A percentile compares a stretch with the other conserved stretches of the same genome.
phyloP scores from a whole-genome alignment of 2,329 filamentous ascomycete genomes.

The Hypoxylon sp. region DNA sequence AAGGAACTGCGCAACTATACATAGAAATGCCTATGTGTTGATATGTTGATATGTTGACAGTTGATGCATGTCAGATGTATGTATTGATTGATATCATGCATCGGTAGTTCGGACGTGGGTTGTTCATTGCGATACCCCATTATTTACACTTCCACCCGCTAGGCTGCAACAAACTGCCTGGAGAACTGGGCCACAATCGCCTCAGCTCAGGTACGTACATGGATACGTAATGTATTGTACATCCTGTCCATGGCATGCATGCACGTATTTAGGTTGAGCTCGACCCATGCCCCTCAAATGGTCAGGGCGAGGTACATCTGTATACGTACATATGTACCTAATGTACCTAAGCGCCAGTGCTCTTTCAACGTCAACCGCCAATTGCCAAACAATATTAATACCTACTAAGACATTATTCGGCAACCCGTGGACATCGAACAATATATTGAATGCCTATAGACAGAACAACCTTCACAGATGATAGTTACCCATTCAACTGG shows the following conservation, averaged over 20 bases:
- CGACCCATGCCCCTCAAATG: no score
- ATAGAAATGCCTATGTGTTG: neutral
- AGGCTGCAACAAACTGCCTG: neutral
- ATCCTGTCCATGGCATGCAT: no score
- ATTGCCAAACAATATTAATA: neutral
- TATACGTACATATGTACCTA: conserved; percentile 9
- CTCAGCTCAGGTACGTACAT: no score
- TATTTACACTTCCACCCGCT: neutral
- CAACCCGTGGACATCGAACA: neutral
- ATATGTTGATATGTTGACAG: neutral
- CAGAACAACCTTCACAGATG: conserved; percentile 14
- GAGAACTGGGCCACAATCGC: neutral
- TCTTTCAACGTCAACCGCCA: conserved; percentile 4
- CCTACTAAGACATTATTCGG: neutral
- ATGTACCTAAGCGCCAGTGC: neutral
- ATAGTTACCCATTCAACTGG: conserved; percentile 12
- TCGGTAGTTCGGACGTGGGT: neutral
- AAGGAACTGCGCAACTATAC: conserved; percentile 12
- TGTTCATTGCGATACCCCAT: neutral
- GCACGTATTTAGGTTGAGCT: no score
- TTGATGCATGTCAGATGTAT: neutral
- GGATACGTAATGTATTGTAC: no score
- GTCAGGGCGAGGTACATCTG: no score
- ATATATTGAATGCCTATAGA: neutral
- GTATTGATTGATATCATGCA: conserved; percentile 1